Evolutionary conservation across 495 filamentous ascomycete species (phyloP), one percentile per base, ranked within the genome.

Genomic region (Neurospora tetrasperma): DNA sequence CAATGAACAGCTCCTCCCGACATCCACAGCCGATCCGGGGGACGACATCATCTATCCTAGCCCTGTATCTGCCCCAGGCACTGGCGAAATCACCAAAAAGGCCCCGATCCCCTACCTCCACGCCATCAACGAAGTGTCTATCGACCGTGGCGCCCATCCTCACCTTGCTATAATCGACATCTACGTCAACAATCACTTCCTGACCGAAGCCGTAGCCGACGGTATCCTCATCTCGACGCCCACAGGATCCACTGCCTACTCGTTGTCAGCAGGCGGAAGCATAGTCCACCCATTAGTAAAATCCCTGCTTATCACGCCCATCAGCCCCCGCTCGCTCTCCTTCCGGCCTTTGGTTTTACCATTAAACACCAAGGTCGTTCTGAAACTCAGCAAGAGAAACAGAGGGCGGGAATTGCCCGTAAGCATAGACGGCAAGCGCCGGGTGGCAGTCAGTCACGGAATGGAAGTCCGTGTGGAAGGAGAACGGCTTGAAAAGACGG

Each of bases 231-330:
- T 98, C 62, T 92, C 90, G 40, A 97, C 96, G 0, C 96, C 96
- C 0, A 99, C 96, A 0, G 96, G 96, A 6, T 95, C 92, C 72
- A 99, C 96, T 0, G 96, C 96, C 2, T 99, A 98, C 84, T 94
- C 90, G 35, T 86, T 99, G n/a, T 93, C 90, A 75, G 90, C 90
- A 9, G 96, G 96, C 14, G 96, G 96, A n/a, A 92, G 89, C 77
- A 98, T 99, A 78, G 90, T 99, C 69, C 96, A 99, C 79, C 96
- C 96, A 0, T 84, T 98, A 8, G 96, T 99, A 9, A 89, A 91
- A 48, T 91, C 91, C 9, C 85, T 98, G 14, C 88, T 97, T 38
- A 86, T 99, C 69, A 99, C 96, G 0, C 96, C 96, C 38, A 97
- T 99, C 78, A 97, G 94, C 78, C 92, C 96, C 2, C 90, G 96